Evolutionary conservation across 2,329 filamentous ascomycete genomes (phyloP).

Genomic region (Keithomyces neogunnii): DNA sequence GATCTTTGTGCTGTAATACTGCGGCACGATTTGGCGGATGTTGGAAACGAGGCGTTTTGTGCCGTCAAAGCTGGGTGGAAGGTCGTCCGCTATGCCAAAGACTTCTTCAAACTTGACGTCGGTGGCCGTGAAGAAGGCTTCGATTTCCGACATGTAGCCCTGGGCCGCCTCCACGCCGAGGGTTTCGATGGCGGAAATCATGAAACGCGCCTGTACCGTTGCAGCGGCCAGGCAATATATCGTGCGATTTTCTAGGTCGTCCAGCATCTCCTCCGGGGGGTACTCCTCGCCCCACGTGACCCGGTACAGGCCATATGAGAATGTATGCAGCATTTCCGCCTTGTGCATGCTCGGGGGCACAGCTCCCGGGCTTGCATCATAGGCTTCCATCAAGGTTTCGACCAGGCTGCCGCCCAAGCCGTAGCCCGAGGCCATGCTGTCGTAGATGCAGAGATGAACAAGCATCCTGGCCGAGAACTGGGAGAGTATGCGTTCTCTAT

Average conservation of each 20-base stretch:
- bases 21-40: constrained; percentile 24
- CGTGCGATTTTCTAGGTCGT: constrained; percentile 26
- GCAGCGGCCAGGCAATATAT: constrained; percentile 21
- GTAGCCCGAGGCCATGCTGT: constrained; percentile 18
- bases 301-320: constrained; percentile 24
- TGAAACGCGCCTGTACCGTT: constrained; percentile 21
- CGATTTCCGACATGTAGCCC: constrained; percentile 11
- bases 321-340: constrained; percentile 21
- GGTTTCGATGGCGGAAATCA: constrained; percentile 20
- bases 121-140: constrained; percentile 13
- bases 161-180: constrained; percentile 14
- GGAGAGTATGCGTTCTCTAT: constrained; percentile 12
- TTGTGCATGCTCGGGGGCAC: constrained; percentile 10
- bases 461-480: constrained; percentile 24
- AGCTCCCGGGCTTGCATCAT: constrained; percentile 5
- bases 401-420: constrained; percentile 25
- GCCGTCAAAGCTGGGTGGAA: constrained; percentile 16
- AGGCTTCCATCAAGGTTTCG: neutral
- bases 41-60: constrained; percentile 23
- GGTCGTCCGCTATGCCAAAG: constrained; percentile 17
- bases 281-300: constrained; percentile 24
- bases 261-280: constrained; percentile 24
- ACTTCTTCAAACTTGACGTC: constrained; percentile 16
- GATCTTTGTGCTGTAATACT: constrained; percentile 24
- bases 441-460: constrained; percentile 23